Evolutionary conservation across 2,329 filamentous ascomycete genomes (phyloP), one percentile per base, ranked within the genome.

Genomic region (Cercospora zeae-maydis): DNA sequence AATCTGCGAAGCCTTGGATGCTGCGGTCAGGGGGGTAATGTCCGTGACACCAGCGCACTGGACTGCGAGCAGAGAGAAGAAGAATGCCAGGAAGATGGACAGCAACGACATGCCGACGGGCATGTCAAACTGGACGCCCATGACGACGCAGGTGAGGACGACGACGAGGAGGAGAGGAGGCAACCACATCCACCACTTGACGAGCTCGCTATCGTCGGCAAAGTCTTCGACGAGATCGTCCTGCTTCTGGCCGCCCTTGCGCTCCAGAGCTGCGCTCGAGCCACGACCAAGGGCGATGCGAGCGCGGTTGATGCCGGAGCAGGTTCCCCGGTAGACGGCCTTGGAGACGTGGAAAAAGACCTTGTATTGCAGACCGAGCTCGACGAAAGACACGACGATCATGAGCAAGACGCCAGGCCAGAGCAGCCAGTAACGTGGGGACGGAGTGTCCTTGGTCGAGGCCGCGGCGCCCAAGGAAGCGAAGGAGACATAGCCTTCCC

Each of bases 1-100:
- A 61, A 89, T 83, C 77, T 89, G 87, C 1, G 86, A 87, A 4
- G 87, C 87, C 76, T 89, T 90, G 67, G 86, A 82, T 0, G 85
- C 85, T 3, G 87, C 86, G 2, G 87, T 89, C 2, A 89, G 78
- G 0, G 87, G 87, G 0, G 86, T 86, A 68, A 83, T 83, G 68
- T 87, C 84, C 14, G 81, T 73, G 21, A 70, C 65, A 63, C 71
- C 85, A 31, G 82, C 81, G 71, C 84, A 85, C 72, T 87, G 84
- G 65, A 86, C 84, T 52, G 83, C 84, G 24, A 87, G 76, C 77
- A 86, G 84, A 49, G 83, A 82, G 75, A 87, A 87, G 70, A 87
- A 77, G 77, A 87, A 84, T 60, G 82, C 82, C 39, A 87, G 77
- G 64, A 86, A 71, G 64, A 83, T 77, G 36, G 83, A 82, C 10